These are phyloP conservation scores for Aphanomyces euteiches DNA, from an alignment of 352 stramenopile genomes.

Conservation along the genomic window DNA sequence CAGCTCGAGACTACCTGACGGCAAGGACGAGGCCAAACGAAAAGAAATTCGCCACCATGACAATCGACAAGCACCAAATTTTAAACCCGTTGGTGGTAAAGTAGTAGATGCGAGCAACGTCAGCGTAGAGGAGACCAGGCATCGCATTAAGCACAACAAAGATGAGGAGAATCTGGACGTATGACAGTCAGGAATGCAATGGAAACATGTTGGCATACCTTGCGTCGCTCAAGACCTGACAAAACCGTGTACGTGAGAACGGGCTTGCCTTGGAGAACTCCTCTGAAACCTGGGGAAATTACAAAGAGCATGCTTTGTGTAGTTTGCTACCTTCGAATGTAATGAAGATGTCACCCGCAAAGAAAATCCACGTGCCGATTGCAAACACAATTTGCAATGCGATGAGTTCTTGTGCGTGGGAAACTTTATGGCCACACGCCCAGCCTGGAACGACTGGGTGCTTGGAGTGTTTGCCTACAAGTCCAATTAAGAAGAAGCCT, in stretches of 20 bases:
- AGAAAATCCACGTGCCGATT: conserved; percentile 2
- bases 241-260: conserved; percentile 24
- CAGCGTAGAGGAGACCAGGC: conserved; percentile 13
- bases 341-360: conserved; percentile 8
- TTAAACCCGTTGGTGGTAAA: conserved; percentile 25
- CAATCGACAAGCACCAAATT: conserved; percentile 22
- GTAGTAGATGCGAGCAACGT: conserved; percentile 24
- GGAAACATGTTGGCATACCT: conserved; percentile 8
- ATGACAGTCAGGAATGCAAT: not conserved
- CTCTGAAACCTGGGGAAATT: conserved; percentile 10
- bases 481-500: not conserved
- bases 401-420: conserved; percentile 5
- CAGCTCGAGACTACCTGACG: not conserved
- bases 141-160: not conserved
- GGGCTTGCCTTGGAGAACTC: conserved; percentile 17
- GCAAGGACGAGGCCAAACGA: conserved; percentile 11
- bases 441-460: conserved; percentile 15
- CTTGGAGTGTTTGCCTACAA: conserved; percentile 9
- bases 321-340: conserved; percentile 21
- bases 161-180: conserved; percentile 3
- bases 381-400: conserved; percentile 21
- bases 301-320: conserved; percentile 1
- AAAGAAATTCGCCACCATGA: conserved; percentile 24
- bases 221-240: conserved; percentile 22
- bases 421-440: conserved; percentile 13